Base-by-base conservation (phyloP, 208 protist species). In the Sergeia podlipaevii region DNA sequence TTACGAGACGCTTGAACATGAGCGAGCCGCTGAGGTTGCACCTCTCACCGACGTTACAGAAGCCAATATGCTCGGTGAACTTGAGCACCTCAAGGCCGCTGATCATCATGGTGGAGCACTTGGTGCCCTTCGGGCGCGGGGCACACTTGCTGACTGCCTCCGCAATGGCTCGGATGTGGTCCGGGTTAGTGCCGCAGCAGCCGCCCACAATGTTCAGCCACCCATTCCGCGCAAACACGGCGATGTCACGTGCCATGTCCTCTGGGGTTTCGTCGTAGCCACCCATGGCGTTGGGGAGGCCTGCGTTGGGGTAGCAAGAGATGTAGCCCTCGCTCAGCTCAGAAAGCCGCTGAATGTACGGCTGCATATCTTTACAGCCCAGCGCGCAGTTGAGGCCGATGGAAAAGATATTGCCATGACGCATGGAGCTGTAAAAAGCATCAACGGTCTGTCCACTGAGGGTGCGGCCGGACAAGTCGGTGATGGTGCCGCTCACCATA, bases 1-100 rank as follows among this genome's bases (percentile, higher is more conserved):
- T 87, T 43, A 99, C 96, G 8, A 98, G 75, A n/a, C 91, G 80
- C 58, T 95, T 93, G 60, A 98, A 99, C 42, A 65, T 54, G 28
- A 92, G 61, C 7, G 95, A 98, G 57, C 97, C 97, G 42, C 91
- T 89, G 30, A 99, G 85, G 79, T 99, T 99, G 76, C 97, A 99
- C 17, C 97, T 75, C 74, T 99, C 97, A 17, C 97, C 97, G 37
- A 98, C 80, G 70, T 98, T 99, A 34, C 97, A 80, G 80, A 98
- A 98, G 48, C 79, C 88, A 30, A 95, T 57, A 50, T 86, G 68
- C 27, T 60, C 45, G 5, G 74, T 89, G 51, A 97, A 82, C 13
- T 60, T 61, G 18, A 97, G 57, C 46, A 79, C 69, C 61, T 98
- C 95, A 13, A 98, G 70, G 32, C 96, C 95, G 33, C 80, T 93